Base-by-base conservation (phyloP, 1,284 basidiomycete genomes). In the Nidula niveotomentosa region DNA sequence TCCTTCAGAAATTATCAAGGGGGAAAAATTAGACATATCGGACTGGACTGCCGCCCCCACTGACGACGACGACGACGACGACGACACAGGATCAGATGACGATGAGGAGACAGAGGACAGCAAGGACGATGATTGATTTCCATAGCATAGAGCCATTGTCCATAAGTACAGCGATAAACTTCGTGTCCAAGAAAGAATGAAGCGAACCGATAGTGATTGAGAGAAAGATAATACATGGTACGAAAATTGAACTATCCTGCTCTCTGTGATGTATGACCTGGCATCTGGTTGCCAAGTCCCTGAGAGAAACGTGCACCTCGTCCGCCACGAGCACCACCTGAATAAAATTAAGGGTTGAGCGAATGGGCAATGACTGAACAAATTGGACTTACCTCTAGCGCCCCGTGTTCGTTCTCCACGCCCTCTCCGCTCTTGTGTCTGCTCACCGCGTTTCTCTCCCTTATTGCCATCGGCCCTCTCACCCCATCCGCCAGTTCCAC, bases 201-300 rank as follows among this genome's bases (percentile, higher is more conserved):
- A 49, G n/a, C 18, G 7, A 13, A 49, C 2, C 30, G 36, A n/a
- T n/a, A 34, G 17, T 13, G 18, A 34, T 10, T n/a, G 33, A 47
- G n/a, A 47, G 18, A 13, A 17, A 12, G 45, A n/a, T 47, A 18
- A 47, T 9, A 47, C 45, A 33, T 56, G 30, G 56, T 37, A 55
- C 36, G 51, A 37, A 36, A 34, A 47, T 15, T 17, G 36, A 13
- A 17, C 55, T 58, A 68, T 36, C 60, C 63, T 55, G 56, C 54
- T 54, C 67, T 55, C 55, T 68, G 68, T 51, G 66, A 50, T 48
- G 62, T 62, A 44, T 73, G 71, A 8, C 69, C 69, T n/a, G 81
- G 71, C 88, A 91, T 90, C 63, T 89, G 88, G 62, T 86, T 90
- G 12, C 89, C 89, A 43, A 92, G 76, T 33, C 90, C 90, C 68